Base-by-base conservation (phyloP, 2,329 filamentous ascomycete genomes). In the Lanzia echinophila region DNA sequence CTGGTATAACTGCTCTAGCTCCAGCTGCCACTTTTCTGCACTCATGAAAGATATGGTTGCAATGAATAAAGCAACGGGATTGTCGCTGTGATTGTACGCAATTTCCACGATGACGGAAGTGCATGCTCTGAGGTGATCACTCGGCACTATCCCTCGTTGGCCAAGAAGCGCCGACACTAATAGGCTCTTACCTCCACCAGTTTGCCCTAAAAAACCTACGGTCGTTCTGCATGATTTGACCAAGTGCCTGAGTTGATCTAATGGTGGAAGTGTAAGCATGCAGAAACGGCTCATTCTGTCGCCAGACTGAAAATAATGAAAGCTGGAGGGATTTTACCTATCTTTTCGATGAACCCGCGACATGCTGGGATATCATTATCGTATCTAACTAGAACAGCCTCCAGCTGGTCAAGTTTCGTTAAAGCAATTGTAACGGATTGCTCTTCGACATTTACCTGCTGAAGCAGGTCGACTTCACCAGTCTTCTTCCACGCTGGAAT, bases 161-260 rank as follows among this genome's bases (percentile, higher is more conserved):
- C 36, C 50, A 6, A 63, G 45, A 7, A 86, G 69, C 1, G 83
- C 79, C 61, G 86, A 81, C 3, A 86, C 71, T 6, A 86, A 66
- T 0, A 81, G 84, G 0, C 81, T 83, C 64, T 86, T 86, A 7
- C 83, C 83, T 13, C 80, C 80, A 42, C 79, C 79, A 50, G 77
- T 80, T 43, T 72, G 73, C 15, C 82, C 81, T 72, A 84, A 79
- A 24, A 84, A 67, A 3, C 59, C 61, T 31, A 62, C 47, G 1
- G 43, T 12, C 3, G 63, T 31, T 33, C 44, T 34, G 32, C 22
- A 57, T 6, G 56, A 31, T 33, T 56, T 53, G n/a, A n/a, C n/a
- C n/a, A n/a, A n/a, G n/a, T n/a, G n/a, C n/a, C 22, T 58, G 56
- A 15, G 42, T 20, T 13, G 24, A 19, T 0, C 51, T n/a, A 38